A percentile compares a stretch with the other conserved stretches of the same genome.
Conservation (phyloP, 2,329 filamentous ascomycete species). For the Trichoderma breve region DNA sequence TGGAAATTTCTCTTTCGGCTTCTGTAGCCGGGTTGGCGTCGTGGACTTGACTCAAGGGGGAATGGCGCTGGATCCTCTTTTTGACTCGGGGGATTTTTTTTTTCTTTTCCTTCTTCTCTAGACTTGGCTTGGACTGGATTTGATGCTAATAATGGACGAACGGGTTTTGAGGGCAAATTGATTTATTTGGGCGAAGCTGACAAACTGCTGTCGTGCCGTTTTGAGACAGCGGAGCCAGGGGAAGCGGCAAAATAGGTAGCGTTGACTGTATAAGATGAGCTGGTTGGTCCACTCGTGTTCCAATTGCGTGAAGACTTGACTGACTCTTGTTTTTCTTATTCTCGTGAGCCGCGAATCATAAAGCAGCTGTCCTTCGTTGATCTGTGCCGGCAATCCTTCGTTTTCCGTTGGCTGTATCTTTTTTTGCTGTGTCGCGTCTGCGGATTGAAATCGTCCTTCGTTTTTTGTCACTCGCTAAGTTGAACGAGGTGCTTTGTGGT, state of each 20-base stretch:
- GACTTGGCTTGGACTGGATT: background rate
- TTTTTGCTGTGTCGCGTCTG: background rate
- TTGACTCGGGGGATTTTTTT: background rate
- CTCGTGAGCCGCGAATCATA: background rate
- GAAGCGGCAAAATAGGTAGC: background rate
- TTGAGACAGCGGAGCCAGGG: background rate
- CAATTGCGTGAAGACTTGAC: no score
- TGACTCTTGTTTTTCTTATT: background rate
- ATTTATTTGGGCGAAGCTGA: background rate
- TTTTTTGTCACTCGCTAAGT: background rate
- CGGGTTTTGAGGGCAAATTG: background rate
- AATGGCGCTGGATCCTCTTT: background rate
- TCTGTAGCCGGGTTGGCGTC: background rate
- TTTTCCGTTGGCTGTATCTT: background rate
- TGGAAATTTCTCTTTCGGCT: background rate
- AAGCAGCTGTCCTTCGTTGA: conserved; percentile 10
- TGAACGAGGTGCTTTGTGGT: background rate
- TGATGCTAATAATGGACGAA: background rate
- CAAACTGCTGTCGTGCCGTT: background rate
- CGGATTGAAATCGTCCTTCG: background rate
- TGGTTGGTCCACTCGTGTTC: background rate
- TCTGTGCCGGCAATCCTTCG: background rate
- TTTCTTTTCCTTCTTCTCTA: background rate
- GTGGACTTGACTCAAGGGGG: background rate
- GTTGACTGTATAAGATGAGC: background rate